Percentiles rank a stretch among this genome's conserved stretches.
These are phyloP conservation scores for Craterostigma plantagineum DNA, from an alignment of 257 asterid genomes.

Conservation along the genomic window DNA sequence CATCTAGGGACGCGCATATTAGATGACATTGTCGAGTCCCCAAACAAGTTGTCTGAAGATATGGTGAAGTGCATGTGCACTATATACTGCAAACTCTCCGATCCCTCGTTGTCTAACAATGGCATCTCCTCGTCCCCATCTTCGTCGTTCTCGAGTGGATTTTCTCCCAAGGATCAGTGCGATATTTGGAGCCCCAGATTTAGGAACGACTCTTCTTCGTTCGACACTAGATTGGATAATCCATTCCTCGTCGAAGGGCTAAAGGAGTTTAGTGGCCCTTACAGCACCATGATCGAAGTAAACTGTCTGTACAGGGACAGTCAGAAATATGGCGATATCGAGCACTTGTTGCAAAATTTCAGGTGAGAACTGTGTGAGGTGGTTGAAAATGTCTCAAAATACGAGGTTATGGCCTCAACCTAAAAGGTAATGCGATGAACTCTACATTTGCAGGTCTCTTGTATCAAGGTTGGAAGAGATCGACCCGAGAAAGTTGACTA, in stretches of 20 bases:
- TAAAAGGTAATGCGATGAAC: background rate
- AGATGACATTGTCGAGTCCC: conserved; percentile 69
- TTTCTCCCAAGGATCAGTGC: conserved; percentile 68
- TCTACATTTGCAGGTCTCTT: conserved; percentile 37
- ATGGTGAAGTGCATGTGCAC: conserved; percentile 86
- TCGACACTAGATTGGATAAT: conserved; percentile 73
- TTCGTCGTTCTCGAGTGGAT: conserved; percentile 51
- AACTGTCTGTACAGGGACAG: conserved; percentile 63
- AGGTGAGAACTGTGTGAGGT: conserved; percentile 20
- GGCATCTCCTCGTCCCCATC: conserved; percentile 80
- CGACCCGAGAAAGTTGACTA: conserved; percentile 61
- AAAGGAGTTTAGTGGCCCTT: conserved; percentile 94
- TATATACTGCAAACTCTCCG: conserved; percentile 79
- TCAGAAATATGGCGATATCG: conserved; percentile 60
- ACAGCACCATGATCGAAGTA: conserved; percentile 97
- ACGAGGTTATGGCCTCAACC: background rate
- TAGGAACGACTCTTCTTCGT: conserved; percentile 50
- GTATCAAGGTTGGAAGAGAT: conserved; percentile 70
- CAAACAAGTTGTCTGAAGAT: conserved; percentile 84
- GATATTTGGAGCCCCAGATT: conserved; percentile 82
- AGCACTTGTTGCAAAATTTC: conserved; percentile 52
- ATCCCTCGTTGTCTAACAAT: conserved; percentile 44
- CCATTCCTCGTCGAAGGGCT: conserved; percentile 89
- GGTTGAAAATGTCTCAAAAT: background rate
- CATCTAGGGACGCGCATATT: conserved; percentile 83